phyloP scores from a whole-genome alignment of 345 rosid species.

The Ceriops decandra region DNA sequence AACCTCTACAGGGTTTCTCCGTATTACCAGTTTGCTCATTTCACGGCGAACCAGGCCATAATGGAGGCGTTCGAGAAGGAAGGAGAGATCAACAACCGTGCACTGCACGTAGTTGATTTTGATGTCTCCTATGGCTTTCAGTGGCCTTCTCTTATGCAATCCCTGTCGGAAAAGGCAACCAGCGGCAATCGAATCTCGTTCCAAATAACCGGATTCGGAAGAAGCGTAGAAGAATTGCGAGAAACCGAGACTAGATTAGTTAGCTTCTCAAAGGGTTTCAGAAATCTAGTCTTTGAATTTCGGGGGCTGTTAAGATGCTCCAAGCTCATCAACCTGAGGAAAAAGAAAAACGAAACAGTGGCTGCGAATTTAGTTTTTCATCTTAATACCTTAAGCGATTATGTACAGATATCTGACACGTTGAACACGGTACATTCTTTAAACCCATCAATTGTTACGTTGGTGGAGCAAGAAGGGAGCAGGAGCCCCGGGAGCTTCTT shows the following conservation, averaged over 20 bases:
- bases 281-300: conserved; percentile 52
- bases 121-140: conserved; percentile 61
- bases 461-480: conserved; percentile 60
- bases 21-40: conserved; percentile 64
- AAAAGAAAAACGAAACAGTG: conserved; percentile 51
- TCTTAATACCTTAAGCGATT: conserved; percentile 35
- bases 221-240: conserved; percentile 41
- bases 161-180: conserved; percentile 54
- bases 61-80: conserved; percentile 55
- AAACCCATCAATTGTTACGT: conserved; percentile 46
- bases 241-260: conserved; percentile 56
- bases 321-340: conserved; percentile 29
- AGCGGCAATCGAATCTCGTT: conserved; percentile 31
- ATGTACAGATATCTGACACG: conserved; percentile 36
- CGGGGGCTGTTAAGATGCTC: conserved; percentile 45
- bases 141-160: conserved; percentile 74
- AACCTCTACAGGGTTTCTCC: conserved; percentile 59
- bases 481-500: conserved; percentile 41
- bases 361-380: conserved; percentile 56
- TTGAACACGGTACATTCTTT: conserved; percentile 37
- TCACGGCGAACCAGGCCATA: conserved; percentile 64
- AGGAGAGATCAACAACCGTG: conserved; percentile 28
- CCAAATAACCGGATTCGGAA: conserved; percentile 49
- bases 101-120: conserved; percentile 57
- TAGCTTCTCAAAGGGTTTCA: conserved; percentile 47